Conservation (phyloP, 2,329 filamentous ascomycete species). For the Ophiobolus disseminans region DNA sequence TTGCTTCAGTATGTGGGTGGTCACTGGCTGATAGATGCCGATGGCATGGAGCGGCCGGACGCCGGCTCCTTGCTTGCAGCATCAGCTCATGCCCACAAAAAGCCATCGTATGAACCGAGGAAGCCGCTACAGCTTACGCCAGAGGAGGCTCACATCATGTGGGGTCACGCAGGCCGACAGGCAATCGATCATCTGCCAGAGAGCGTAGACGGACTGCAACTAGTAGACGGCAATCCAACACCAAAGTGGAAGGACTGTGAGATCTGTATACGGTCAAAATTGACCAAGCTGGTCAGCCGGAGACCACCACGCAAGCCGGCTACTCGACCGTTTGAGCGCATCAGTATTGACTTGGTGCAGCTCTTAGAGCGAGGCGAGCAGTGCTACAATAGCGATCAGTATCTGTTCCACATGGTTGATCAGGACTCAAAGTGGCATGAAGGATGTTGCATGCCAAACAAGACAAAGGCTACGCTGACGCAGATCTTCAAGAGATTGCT, state of each 20-base stretch:
- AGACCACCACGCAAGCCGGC: background rate
- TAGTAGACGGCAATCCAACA: background rate
- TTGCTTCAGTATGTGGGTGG: constrained; percentile 9
- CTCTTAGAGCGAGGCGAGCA: constrained; percentile 1
- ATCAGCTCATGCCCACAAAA: constrained; percentile 1
- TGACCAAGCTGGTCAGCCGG: constrained; percentile 3
- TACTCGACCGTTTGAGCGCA: constrained; percentile 1
- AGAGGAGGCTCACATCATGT: constrained; percentile 3
- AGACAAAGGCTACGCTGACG: background rate
- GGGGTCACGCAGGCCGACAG: constrained; percentile 5
- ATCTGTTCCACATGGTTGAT: background rate
- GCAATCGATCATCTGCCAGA: constrained; percentile 3
- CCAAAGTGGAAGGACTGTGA: constrained; percentile 1
- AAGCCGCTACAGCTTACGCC: background rate
- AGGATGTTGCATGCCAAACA: constrained; percentile 4
- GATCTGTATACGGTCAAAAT: constrained; percentile 4
- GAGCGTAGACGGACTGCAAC: constrained; percentile 1
- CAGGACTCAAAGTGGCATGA: constrained; percentile 6
- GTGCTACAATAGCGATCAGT: constrained; percentile 7
- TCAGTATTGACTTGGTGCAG: background rate
- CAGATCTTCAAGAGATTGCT: constrained; percentile 2
- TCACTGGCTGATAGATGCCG: constrained; percentile 11
- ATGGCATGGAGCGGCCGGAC: constrained; percentile 7
- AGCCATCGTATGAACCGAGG: background rate
- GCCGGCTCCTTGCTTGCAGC: constrained; percentile 7